phyloP scores from a whole-genome alignment of 1,139 yeast genomes.

The Nakaseomyces bracarensis region DNA sequence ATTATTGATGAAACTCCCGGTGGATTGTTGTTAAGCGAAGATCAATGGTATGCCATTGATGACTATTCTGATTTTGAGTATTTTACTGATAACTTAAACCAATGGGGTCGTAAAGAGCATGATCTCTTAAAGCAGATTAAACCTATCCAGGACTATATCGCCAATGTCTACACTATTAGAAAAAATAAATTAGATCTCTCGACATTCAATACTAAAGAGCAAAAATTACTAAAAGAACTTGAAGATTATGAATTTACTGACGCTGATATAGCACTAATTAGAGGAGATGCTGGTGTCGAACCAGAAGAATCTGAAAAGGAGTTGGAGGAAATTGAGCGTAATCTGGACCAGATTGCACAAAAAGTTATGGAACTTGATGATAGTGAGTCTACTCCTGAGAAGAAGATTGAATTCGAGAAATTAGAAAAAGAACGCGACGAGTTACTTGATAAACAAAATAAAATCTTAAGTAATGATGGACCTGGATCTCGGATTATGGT shows the following conservation, averaged over 20 bases:
- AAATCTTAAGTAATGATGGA: constrained; percentile 13
- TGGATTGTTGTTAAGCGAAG: constrained; percentile 42
- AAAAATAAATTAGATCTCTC: constrained; percentile 41
- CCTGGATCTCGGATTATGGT: constrained; percentile 20
- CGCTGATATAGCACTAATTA: constrained; percentile 22
- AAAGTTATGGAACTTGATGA: constrained; percentile 31
- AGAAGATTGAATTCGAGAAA: constrained; percentile 19
- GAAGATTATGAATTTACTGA: constrained; percentile 34
- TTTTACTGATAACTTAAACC: constrained; percentile 62
- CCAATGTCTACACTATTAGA: constrained; percentile 54
- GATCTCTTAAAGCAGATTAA: constrained; percentile 55
- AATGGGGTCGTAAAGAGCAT: constrained; percentile 70
- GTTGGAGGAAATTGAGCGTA: constrained; percentile 14
- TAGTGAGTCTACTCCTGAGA: constrained; percentile 25
- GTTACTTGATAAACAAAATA: constrained; percentile 18
- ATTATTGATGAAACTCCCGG: constrained; percentile 58
- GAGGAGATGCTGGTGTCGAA: constrained; percentile 19
- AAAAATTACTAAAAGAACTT: constrained; percentile 36
- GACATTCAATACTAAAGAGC: constrained; percentile 38
- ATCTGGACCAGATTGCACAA: constrained; percentile 23
- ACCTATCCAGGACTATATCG: constrained; percentile 46
- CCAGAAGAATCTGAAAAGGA: constrained; percentile 13
- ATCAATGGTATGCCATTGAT: constrained; percentile 68
- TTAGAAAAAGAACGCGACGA: constrained; percentile 26
- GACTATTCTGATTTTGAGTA: constrained; percentile 47